Base-by-base conservation (phyloP, 345 rosid species). In the Citrus sp. region DNA sequence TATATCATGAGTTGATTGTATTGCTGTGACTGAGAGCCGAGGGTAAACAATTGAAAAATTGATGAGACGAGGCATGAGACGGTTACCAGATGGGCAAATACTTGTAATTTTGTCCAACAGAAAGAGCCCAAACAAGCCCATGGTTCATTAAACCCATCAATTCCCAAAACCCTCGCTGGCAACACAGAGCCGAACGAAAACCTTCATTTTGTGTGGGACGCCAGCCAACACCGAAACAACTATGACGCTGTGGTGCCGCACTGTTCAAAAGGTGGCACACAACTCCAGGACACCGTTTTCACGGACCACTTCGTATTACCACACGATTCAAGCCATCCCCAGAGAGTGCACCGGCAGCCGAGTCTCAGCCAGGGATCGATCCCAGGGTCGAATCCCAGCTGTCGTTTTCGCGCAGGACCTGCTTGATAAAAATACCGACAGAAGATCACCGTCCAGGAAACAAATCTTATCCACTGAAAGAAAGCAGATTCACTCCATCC, bases 301-400 rank as follows among this genome's bases (percentile, higher is more conserved):
- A 1, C 46, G 6, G 54, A 1, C 80, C 65, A 32, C 74, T 72
- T 28, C 49, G 6, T 19, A 62, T 61, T 91, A 86, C 81, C 89
- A 89, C 78, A 92, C 93, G 67, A 92, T 93, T 67, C 96, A 93
- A 83, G 98, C 98, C 51, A 82, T 90, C 4, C 96, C 93, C 5
- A 83, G 98, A 1, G 96, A 93, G 67, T 82, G 69, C 54, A 82
- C 89, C 1, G 98, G 98, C 0, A 88, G 86, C 35, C 75, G 92
- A 81, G 86, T 92, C 66, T 79, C 96, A 8, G 79, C 85, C 35
- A 82, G 87, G 9, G 98, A 92, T 59, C 81, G 98, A 73, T 84
- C 78, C 35, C 93, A 89, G 77, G 98, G 98, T 6, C 88, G 92
- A 77, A 89, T 93, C 61, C 98, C 96, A 19, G 92, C 96, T 40